Percentiles rank a stretch among this genome's conserved stretches.
Conservation (phyloP, 2,329 filamentous ascomycete species). For the Hypoxylon sp. region DNA sequence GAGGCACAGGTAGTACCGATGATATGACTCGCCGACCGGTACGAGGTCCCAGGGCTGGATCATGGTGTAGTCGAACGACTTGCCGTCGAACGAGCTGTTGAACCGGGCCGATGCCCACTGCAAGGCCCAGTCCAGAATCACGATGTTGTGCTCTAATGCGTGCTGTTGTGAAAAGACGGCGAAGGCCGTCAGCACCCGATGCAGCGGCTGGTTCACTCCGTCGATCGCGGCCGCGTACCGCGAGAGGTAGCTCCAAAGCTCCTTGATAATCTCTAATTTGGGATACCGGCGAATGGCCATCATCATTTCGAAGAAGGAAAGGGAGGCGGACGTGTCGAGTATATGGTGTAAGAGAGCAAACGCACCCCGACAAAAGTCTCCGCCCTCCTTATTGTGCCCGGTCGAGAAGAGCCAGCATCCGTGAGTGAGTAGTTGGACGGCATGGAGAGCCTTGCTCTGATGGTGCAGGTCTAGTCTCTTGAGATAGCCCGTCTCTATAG, state of each 20-base stretch:
- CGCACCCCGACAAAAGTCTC: constrained; percentile 35
- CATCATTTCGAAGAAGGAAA: constrained; percentile 38
- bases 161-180: constrained; percentile 34
- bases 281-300: constrained; percentile 34
- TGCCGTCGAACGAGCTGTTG: constrained; percentile 41
- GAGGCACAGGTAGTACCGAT: constrained; percentile 43
- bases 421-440: constrained; percentile 38
- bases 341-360: constrained; percentile 39
- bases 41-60: constrained; percentile 42
- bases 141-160: constrained; percentile 34
- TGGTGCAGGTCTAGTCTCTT: constrained; percentile 38
- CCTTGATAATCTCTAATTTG: constrained; percentile 35
- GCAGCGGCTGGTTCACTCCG: constrained; percentile 33
- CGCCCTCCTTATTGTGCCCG: constrained; percentile 36
- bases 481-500: constrained; percentile 35
- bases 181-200: constrained; percentile 35
- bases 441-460: constrained; percentile 38
- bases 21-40: constrained; percentile 37
- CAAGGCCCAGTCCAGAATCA: constrained; percentile 38
- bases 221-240: constrained; percentile 34
- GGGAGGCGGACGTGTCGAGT: constrained; percentile 37
- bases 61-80: constrained; percentile 42
- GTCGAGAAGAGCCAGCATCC: constrained; percentile 42
- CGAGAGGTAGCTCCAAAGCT: constrained; percentile 41
- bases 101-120: constrained; percentile 36